Base-by-base conservation (phyloP, 2,329 filamentous ascomycete genomes). In the Neopestalotiopsis sp. region DNA sequence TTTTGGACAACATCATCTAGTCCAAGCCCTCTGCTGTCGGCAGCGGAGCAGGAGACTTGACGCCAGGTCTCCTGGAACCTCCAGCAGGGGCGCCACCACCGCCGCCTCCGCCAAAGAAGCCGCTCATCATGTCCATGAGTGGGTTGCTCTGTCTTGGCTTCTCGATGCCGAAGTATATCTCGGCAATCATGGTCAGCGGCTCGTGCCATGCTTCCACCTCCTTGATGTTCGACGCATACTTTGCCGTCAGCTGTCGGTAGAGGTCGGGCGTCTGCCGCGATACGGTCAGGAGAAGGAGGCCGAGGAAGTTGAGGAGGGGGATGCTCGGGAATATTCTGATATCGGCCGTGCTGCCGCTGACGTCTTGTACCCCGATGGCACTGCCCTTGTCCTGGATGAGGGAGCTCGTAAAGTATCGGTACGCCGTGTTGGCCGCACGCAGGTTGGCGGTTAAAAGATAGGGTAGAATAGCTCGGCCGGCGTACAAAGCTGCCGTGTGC, bases 101-200 rank as follows among this genome's bases (percentile, higher is more conserved):
- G 32, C 86, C 88, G 6, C 90, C 91, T 24, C 94, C 94, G 63
- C 95, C 95, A 76, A 99, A 93, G 86, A 99, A 89, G 71, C 90
- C 95, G 62, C 94, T 95, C 93, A 99, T 97, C 95, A 99, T 98
- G 79, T 99, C 96, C 81, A 98, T 90, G 80, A 99, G 84, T 3
- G 95, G 95, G 80, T 98, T 98, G 72, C 91, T 92, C 84, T 97
- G 94, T 76, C 92, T 88, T 61, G 95, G 95, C 77, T 94, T 91
- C 83, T 91, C 89, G 79, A 99, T 97, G 45, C 91, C 91, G 82
- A 99, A 99, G 84, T 98, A 99, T 89, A 97, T 95, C 84, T 99
- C 95, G 63, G 92, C 95, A 75, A 99, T 91, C 80, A 94, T 91
- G 74, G 94, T 92, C 70, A 99, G 83, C 30, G 94, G 88, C 78